Base-by-base conservation (phyloP, 2,329 filamentous ascomycete genomes). In the Aspergillus nomiae region DNA sequence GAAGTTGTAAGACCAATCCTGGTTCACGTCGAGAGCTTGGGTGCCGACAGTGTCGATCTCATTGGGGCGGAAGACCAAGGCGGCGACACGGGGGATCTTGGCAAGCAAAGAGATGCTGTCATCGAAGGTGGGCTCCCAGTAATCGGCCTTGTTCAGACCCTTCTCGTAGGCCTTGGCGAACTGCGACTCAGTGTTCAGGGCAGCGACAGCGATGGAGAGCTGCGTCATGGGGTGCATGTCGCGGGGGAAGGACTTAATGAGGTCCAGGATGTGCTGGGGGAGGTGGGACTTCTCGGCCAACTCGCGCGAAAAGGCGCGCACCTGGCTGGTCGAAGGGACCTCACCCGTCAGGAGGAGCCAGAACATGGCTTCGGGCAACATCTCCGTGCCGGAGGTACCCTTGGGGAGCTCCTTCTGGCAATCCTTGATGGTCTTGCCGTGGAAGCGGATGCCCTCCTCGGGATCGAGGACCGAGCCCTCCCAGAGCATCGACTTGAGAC, bases 1-100 rank as follows among this genome's bases (percentile, higher is more conserved):
- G 74, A 97, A 99, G 86, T 99, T 99, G 85, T 97, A 96, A 0
- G 94, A 90, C 95, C 95, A 99, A 81, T 99, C 95, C 81, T 97
- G 92, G 70, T 90, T 86, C 62, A 87, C 80, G 73, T 99, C 94
- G 56, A 96, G 74, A 84, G 77, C 91, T 83, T 71, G 90, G 87
- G 10, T 92, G 89, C 66, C 97, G 84, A 68, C 91, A 83, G 74
- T 90, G 89, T 77, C 94, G 88, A 71, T 84, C 81, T 76, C 87
- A 84, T 86, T 95, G 92, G 67, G 92, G 85, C 97, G 92, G 85
- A 99, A 97, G 75, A 99, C 97, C 81, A 97, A 96, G 63, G 95
- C 95, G 32, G 95, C 95, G 70, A 99, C 94, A 65, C 92, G 96
- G 66, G 95, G 95, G 59, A 99, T 89, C 85, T 99, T 99, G 66